Evolutionary conservation across 2,329 filamentous ascomycete genomes (phyloP), one percentile per base, ranked within the genome.

Genomic region (Sclerotinia nivalis): DNA sequence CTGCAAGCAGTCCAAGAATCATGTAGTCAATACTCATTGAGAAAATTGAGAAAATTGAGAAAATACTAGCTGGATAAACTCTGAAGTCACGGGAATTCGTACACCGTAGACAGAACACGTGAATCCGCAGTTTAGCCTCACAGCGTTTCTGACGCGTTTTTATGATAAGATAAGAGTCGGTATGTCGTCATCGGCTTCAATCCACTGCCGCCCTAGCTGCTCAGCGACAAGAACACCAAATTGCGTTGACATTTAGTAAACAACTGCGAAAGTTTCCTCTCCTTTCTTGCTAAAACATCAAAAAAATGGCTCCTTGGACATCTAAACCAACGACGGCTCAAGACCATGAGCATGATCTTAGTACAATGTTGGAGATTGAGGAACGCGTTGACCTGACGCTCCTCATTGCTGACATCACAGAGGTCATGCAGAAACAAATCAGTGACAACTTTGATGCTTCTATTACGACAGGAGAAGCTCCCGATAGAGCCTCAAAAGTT

Each of bases 351-450:
- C 68, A 77, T 62, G 76, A 78, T 70, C 73, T 79, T 47, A 71
- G 72, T 66, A 69, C 73, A 22, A 76, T 79, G n/a, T 71, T 79
- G 25, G 74, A 74, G 2, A 71, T 69, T 13, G 76, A 77, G 59
- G 77, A 79, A 71, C 74, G 76, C 56, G 73, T 74, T 20, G 86
- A 89, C 70, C 78, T 90, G 54, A 79, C 81, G n/a, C 80, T 81
- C 4, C 81, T 90, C 18, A 78, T 87, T 70, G 81, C 77, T 37
- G 81, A 82, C 59, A 85, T 88, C 72, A 85, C 84, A 49, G 86
- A 88, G 62, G 81, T 81, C 50, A 86, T 89, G 81, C 82, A 84
- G 69, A 82, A 82, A 66, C 82, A 86, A 54, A 81, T 89, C 70
- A 80, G 77, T 72, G 81, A 82, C 66, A 82, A 83, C 70, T 89